These are phyloP conservation scores for Solanum sejunctum DNA, from an alignment of 257 asterid genomes.

Conservation along the genomic window DNA sequence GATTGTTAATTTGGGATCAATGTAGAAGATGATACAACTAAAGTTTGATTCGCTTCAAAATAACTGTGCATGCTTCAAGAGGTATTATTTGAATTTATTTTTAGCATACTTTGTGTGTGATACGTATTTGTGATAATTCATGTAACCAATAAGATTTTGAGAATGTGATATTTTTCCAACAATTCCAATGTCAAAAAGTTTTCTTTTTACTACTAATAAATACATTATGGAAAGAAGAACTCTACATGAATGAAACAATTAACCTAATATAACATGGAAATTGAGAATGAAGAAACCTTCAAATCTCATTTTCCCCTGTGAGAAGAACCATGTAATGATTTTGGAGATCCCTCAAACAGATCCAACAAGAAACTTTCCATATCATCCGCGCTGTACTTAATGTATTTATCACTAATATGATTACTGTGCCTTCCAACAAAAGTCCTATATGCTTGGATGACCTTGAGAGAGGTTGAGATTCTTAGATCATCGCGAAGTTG, in stretches of 20 bases:
- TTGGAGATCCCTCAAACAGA: constrained; percentile 73
- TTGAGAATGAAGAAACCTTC: not conserved
- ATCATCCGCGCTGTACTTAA: constrained; percentile 76
- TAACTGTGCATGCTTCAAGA: no score
- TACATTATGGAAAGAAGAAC: not conserved
- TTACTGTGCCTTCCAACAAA: constrained; percentile 62
- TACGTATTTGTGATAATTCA: no score
- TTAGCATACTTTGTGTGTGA: no score
- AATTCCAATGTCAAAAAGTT: not conserved
- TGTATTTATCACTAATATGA: constrained; percentile 63
- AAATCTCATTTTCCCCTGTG: constrained; percentile 28
- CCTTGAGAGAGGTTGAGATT: constrained; percentile 67
- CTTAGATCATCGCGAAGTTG: constrained; percentile 70
- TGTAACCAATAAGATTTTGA: no score
- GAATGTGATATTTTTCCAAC: no score
- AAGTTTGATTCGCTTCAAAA: no score
- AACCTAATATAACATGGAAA: constrained; percentile 6
- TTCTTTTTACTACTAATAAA: not conserved
- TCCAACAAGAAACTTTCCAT: constrained; percentile 49
- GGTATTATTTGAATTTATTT: no score
- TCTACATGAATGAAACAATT: not conserved
- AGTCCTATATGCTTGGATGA: constrained; percentile 74
- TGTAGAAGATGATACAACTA: no score
- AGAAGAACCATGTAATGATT: constrained; percentile 55
- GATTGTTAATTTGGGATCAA: no score